phyloP scores from a whole-genome alignment of 2,329 filamentous ascomycete species.

The Elsinoe necatrix region DNA sequence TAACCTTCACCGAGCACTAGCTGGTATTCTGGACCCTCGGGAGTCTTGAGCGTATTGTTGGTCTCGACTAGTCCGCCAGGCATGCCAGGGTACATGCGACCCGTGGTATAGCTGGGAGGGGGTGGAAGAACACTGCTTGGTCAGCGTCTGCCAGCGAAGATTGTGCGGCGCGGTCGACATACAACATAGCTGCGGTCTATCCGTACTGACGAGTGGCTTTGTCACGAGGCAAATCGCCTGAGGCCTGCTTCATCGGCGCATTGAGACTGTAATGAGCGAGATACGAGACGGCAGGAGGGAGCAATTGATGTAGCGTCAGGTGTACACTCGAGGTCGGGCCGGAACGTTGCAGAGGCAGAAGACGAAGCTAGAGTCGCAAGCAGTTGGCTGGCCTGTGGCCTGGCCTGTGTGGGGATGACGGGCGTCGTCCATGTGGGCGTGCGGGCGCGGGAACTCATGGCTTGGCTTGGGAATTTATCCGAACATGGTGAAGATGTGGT shows the following conservation, averaged over 20 bases:
- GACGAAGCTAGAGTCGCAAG: slow-evolving; percentile 3
- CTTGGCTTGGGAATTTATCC: slow-evolving; percentile 10
- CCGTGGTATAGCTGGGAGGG: slow-evolving; percentile 74
- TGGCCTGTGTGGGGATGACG: slow-evolving; percentile 8
- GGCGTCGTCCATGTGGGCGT: not conserved
- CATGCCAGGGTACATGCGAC: slow-evolving; percentile 57
- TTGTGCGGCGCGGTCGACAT: not conserved
- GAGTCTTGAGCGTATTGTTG: slow-evolving; percentile 77
- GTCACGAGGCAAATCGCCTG: not conserved
- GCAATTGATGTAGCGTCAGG: not conserved
- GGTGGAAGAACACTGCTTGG: slow-evolving; percentile 66
- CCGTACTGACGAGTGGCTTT: not conserved
- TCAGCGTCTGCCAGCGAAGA: not conserved
- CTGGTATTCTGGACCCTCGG: slow-evolving; percentile 74
- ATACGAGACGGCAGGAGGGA: too few relatives aligned
- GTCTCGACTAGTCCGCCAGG: slow-evolving; percentile 77
- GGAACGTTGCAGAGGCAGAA: not conserved
- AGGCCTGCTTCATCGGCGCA: not conserved
- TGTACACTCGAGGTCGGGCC: not conserved
- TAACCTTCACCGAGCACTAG: slow-evolving; percentile 88
- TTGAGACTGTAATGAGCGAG: too few relatives aligned
- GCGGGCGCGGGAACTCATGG: slow-evolving; percentile 1
- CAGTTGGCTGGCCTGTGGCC: not conserved
- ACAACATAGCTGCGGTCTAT: not conserved
- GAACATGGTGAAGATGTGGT: not conserved